phyloP scores from a whole-genome alignment of 2,329 filamentous ascomycete species.

The Ophiostoma fasciatum region DNA sequence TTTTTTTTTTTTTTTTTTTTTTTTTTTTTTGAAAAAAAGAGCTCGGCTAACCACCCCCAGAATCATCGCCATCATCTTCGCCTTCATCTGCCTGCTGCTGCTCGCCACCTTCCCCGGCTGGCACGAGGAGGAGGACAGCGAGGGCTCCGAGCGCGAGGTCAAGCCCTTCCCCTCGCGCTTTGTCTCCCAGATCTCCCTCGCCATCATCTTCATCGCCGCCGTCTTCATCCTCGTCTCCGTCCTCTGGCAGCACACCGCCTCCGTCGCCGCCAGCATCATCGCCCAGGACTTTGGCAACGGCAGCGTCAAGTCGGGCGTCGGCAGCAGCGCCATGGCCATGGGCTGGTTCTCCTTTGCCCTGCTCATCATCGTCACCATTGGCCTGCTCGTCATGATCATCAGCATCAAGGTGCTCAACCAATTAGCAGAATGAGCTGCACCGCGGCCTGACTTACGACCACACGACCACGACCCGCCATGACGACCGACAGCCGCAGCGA shows the following conservation, averaged over 20 bases:
- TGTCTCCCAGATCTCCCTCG: slow-evolving; percentile 83
- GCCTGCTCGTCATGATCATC: slow-evolving; percentile 88
- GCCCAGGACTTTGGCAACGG: slow-evolving; percentile 88
- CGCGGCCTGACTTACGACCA: no score
- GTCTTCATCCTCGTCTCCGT: slow-evolving; percentile 62
- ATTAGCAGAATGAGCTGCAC: slow-evolving; percentile 25
- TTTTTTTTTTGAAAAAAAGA: no score
- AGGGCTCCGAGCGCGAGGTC: slow-evolving; percentile 74
- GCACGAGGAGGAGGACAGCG: slow-evolving; percentile 77
- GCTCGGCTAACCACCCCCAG: slow-evolving; percentile 31
- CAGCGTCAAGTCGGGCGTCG: slow-evolving; percentile 71
- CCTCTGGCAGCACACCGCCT: slow-evolving; percentile 88
- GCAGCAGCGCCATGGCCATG: slow-evolving; percentile 89
- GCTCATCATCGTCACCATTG: slow-evolving; percentile 90
- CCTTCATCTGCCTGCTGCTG: slow-evolving; percentile 88
- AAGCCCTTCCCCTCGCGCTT: slow-evolving; percentile 87
- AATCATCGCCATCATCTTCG: slow-evolving; percentile 95
- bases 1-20: background rate
- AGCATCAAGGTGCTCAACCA: slow-evolving; percentile 71
- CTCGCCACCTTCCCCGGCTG: slow-evolving; percentile 95
- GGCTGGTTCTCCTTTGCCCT: slow-evolving; percentile 95
- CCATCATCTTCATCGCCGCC: slow-evolving; percentile 71
- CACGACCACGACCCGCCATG: no score
- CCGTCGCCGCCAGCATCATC: slow-evolving; percentile 85
- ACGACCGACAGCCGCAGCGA: no score